phyloP scores from a whole-genome alignment of 2,329 filamentous ascomycete species.

The Fusarium cicatricum region DNA sequence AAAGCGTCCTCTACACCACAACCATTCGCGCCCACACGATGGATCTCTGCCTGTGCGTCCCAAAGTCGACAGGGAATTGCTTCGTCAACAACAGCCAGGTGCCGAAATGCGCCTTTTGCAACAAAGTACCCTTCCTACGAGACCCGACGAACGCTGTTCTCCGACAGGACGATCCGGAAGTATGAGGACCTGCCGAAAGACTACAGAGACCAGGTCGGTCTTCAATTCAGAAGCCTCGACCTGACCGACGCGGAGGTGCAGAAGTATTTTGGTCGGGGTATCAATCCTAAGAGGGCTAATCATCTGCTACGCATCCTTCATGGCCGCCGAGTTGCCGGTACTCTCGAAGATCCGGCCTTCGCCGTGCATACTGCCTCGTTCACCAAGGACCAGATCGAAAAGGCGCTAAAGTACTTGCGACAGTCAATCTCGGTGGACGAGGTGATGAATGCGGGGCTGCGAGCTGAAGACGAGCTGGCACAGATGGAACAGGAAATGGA shows the following conservation, averaged over 20 bases:
- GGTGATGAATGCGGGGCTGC: constrained; percentile 65
- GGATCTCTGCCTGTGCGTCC: constrained; percentile 32
- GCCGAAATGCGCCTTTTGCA: constrained; percentile 19
- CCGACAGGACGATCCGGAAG: constrained; percentile 53
- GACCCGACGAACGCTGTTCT: constrained; percentile 47
- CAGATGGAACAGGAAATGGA: constrained; percentile 55
- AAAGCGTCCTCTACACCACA: constrained; percentile 26
- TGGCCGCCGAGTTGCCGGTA: constrained; percentile 70
- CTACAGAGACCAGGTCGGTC: constrained; percentile 64
- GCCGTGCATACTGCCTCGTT: constrained; percentile 57
- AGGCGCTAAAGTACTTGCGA: constrained; percentile 64
- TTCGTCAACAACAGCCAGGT: constrained; percentile 8
- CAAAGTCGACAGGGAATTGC: constrained; percentile 10
- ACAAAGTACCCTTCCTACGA: constrained; percentile 28
- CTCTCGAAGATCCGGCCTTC: constrained; percentile 66
- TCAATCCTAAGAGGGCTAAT: constrained; percentile 58
- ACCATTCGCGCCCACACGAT: constrained; percentile 35
- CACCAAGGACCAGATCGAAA: constrained; percentile 51
- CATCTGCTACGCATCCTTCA: constrained; percentile 66
- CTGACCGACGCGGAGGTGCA: constrained; percentile 57
- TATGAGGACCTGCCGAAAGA: constrained; percentile 66
- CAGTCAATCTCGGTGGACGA: constrained; percentile 65
- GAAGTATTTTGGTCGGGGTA: constrained; percentile 59
- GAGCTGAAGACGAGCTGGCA: constrained; percentile 69
- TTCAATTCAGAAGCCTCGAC: constrained; percentile 61